Evolutionary conservation across 2,329 filamentous ascomycete species (phyloP).

Genomic region (Penicillium sp.): DNA sequence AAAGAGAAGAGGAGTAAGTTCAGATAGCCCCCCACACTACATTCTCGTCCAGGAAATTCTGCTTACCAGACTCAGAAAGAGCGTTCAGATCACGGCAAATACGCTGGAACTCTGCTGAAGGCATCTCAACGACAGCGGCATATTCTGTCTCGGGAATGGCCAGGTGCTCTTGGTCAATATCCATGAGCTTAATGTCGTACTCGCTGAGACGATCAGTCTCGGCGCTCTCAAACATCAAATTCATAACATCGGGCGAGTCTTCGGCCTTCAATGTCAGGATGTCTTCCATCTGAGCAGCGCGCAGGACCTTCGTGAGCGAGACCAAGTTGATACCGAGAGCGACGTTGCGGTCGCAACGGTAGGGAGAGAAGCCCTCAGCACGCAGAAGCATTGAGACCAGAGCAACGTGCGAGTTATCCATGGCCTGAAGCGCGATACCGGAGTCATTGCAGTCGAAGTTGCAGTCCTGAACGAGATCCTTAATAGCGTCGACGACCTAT

Average conservation of each 20-base stretch:
- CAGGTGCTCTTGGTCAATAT: constrained; percentile 98
- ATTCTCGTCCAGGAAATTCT: not conserved
- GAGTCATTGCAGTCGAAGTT: constrained; percentile 99
- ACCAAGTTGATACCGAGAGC: constrained; percentile 94
- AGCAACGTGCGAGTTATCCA: constrained; percentile 99
- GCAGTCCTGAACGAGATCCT: constrained; percentile 98
- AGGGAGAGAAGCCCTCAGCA: constrained; percentile 87
- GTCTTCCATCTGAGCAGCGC: constrained; percentile 89
- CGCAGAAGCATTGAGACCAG: constrained; percentile 99
- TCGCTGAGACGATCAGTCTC: constrained; percentile 89
- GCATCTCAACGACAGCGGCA: constrained; percentile 83
- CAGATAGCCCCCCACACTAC: not conserved
- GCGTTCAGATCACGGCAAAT: constrained; percentile 89
- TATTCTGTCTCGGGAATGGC: constrained; percentile 99
- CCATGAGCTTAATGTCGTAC: constrained; percentile 99
- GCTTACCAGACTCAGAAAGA: constrained; percentile 89
- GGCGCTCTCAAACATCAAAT: constrained; percentile 88
- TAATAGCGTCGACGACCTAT: constrained; percentile 96
- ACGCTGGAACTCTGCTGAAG: constrained; percentile 80
- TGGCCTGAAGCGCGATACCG: constrained; percentile 94
- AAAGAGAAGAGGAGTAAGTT: constrained; percentile 5
- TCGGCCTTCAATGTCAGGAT: constrained; percentile 95
- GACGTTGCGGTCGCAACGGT: constrained; percentile 98
- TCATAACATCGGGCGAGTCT: constrained; percentile 90
- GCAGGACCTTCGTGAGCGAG: constrained; percentile 94